Conservation (phyloP, 1,139 yeast genomes). For the Ashbya aceris region DNA sequence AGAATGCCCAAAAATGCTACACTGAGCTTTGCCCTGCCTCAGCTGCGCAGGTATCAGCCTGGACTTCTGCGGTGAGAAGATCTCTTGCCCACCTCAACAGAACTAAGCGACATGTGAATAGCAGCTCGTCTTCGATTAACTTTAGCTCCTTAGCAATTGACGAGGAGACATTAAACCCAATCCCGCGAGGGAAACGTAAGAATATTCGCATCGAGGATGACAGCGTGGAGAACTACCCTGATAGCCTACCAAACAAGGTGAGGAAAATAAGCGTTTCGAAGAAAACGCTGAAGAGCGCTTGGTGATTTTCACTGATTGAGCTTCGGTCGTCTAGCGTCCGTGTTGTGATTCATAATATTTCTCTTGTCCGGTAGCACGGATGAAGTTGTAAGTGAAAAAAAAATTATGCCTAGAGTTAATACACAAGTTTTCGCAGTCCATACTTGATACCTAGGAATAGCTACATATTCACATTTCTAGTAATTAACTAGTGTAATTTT, state of each 20-base stretch:
- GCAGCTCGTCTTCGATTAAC: slow-evolving; percentile 13
- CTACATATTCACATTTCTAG: no score
- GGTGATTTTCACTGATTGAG: slow-evolving; percentile 14
- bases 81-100: slow-evolving; percentile 1
- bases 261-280: slow-evolving; percentile 28
- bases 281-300: slow-evolving; percentile 24
- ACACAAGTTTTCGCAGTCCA: no score
- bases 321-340: no score
- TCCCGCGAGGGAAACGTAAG: slow-evolving; percentile 16
- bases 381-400: no score
- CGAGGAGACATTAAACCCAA: slow-evolving; percentile 11
- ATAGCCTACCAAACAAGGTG: slow-evolving; percentile 15
- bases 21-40: slow-evolving; percentile 15
- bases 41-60: slow-evolving; percentile 13
- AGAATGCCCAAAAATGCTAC: slow-evolving; percentile 18
- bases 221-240: slow-evolving; percentile 11
- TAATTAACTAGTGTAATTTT: no score
- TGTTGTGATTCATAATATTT: no score
- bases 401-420: no score
- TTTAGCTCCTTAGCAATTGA: slow-evolving; percentile 17
- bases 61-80: slow-evolving; percentile 16
- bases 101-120: neutral
- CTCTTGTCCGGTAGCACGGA: no score
- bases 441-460: no score
- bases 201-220: slow-evolving; percentile 14